Base-by-base conservation (phyloP, 2,329 filamentous ascomycete genomes). In the Purpureocillium lavendulum region DNA sequence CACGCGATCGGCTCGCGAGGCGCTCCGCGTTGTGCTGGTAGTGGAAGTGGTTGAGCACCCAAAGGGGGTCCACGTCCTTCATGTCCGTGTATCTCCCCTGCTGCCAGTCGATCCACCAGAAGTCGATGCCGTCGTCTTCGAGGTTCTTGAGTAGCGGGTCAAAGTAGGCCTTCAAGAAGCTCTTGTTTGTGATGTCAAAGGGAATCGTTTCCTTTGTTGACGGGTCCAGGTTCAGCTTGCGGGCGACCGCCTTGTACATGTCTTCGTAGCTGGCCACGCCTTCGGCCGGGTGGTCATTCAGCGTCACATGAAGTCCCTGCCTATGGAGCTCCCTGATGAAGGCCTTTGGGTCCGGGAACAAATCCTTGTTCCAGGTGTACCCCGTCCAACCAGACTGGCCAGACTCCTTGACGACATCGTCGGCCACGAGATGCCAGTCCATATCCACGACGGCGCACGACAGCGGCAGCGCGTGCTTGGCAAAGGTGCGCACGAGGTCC, bases 51-150 rank as follows among this genome's bases (percentile, higher is more conserved):
- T 82, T 82, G 15, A 82, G 64, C 17, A 80, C 58, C 77, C 78
- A 82, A 0, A 82, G 59, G 0, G 78, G 78, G 52, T 82, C 78
- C 3, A 82, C 60, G 2, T 75, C 75, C 0, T 67, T 69, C 6
- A 80, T 64, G 28, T 66, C 64, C 2, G 75, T 75, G 40, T 66
- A 60, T 3, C 62, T 58, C 2, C 78, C 78, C 53, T 82, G 78
- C 53, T 82, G 78, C 77, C 77, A 82, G 52, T 82, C 78, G 21
- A 81, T 66, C 78, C 78, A 82, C 75, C 76, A 80, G 41, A 82
- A 80, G 49, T 82, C 77, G 16, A 70, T 65, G 1, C 73, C 77
- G 8, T 73, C 60, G 1, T 69, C 60, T 44, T 82, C 77, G 21
- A 80, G 60, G 12, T 64, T 58, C 11, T 69, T 64, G 41, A 80